phyloP scores from a whole-genome alignment of 345 rosid genomes.

The Lepidium africanum region DNA sequence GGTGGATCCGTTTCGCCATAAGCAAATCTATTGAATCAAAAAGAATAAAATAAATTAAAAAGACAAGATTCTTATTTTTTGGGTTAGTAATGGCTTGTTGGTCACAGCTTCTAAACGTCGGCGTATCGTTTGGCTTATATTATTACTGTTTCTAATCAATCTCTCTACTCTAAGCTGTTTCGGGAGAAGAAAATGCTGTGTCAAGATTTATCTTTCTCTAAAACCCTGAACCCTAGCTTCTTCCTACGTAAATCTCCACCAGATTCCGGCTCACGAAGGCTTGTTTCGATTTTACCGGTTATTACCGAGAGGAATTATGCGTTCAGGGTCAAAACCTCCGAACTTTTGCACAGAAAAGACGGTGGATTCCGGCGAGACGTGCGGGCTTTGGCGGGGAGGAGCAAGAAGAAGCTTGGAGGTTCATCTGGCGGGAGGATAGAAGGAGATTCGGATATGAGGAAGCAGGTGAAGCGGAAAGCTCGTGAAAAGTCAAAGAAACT shows the following conservation, averaged over 20 bases:
- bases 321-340: conserved; percentile 7
- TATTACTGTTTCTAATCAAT: background rate
- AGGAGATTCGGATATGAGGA: conserved; percentile 45
- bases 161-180: background rate
- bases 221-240: conserved; percentile 61
- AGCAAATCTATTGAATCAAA: background rate
- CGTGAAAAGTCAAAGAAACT: conserved; percentile 35
- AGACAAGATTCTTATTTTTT: background rate
- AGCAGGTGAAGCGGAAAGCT: conserved; percentile 39
- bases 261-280: conserved; percentile 5
- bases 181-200: conserved; percentile 31
- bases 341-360: conserved; percentile 24
- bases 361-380: conserved; percentile 33
- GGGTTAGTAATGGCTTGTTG: background rate
- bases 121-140: background rate
- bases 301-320: background rate
- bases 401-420: conserved; percentile 74
- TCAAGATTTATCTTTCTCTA: conserved; percentile 49
- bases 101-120: background rate
- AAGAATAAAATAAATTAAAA: background rate
- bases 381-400: conserved; percentile 69
- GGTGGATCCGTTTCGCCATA: conserved; percentile 62
- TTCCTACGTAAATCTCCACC: conserved; percentile 22
- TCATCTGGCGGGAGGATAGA: conserved; percentile 51
- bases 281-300: conserved; percentile 7